Conservation (phyloP, 306 rosid species). For the Potentilla sterilis region DNA sequence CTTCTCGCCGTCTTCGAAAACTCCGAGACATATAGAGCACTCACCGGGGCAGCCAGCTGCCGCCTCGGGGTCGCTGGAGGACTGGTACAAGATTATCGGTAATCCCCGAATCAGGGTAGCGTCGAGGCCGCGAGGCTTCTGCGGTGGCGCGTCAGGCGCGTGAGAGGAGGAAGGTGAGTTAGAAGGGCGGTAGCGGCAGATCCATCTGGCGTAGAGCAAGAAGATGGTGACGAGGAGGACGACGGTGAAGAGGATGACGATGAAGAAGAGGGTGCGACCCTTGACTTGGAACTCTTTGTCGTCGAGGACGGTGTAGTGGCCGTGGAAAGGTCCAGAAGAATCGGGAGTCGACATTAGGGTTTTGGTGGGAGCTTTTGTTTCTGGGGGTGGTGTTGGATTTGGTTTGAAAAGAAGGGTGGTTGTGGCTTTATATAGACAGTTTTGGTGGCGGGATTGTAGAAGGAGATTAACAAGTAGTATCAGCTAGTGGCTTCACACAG, state of each 20-base stretch:
- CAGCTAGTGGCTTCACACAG: not conserved
- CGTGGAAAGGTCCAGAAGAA: slow-evolving; percentile 18
- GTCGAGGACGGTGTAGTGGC: slow-evolving; percentile 69
- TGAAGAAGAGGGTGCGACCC: slow-evolving; percentile 65
- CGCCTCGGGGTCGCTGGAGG: not conserved
- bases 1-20: slow-evolving; percentile 64
- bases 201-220: slow-evolving; percentile 74
- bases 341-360: not conserved
- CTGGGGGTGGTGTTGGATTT: not conserved
- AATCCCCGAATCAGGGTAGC: slow-evolving; percentile 34
- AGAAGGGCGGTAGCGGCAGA: slow-evolving; percentile 47
- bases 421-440: not conserved
- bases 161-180: slow-evolving; percentile 27
- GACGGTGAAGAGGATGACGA: slow-evolving; percentile 54
- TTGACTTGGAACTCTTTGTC: slow-evolving; percentile 55
- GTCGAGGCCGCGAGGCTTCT: slow-evolving; percentile 45
- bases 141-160: slow-evolving; percentile 11
- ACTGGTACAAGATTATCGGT: slow-evolving; percentile 53
- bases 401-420: not conserved
- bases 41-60: slow-evolving; percentile 22
- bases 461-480: not conserved
- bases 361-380: not conserved
- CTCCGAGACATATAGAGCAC: slow-evolving; percentile 80
- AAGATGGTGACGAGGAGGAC: slow-evolving; percentile 50
- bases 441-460: not conserved